Evolutionary conservation across 2,329 filamentous ascomycete species (phyloP).

Genomic region (Pestalotiopsis sp.): DNA sequence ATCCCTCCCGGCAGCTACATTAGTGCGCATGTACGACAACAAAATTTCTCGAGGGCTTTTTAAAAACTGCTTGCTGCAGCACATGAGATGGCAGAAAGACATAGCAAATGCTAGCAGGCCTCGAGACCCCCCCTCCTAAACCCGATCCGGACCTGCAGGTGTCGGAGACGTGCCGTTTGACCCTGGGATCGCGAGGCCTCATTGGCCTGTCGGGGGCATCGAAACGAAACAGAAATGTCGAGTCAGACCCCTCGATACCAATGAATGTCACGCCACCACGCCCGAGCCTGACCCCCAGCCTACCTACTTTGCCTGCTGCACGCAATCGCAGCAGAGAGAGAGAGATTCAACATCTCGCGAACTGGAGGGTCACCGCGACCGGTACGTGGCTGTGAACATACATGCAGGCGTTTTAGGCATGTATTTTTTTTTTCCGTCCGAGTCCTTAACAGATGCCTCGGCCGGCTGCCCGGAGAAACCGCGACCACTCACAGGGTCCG

Average conservation of each 20-base stretch:
- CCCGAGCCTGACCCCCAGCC: background rate
- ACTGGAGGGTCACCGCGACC: background rate
- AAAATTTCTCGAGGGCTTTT: too few species aligned
- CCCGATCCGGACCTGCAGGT: conserved; percentile 3
- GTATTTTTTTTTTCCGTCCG: too few species aligned
- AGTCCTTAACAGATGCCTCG: background rate
- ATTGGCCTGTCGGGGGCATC: background rate
- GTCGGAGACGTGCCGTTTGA: conserved; percentile 10
- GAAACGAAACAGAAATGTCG: conserved; percentile 11
- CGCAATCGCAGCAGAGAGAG: background rate
- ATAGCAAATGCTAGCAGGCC: background rate
- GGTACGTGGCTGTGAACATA: background rate
- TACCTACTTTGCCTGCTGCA: background rate
- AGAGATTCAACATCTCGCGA: background rate
- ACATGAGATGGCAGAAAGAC: background rate
- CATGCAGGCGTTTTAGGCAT: background rate
- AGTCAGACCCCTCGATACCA: conserved; percentile 10
- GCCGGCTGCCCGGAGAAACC: background rate
- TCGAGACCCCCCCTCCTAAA: background rate
- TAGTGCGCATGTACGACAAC: too few species aligned
- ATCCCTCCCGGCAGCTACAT: background rate
- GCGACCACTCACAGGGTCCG: background rate
- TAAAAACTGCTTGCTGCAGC: background rate
- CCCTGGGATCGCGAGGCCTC: background rate
- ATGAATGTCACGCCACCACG: background rate